Evolutionary conservation across 2,329 filamentous ascomycete species (phyloP).

Genomic region (Ambrosiella beaveri): DNA sequence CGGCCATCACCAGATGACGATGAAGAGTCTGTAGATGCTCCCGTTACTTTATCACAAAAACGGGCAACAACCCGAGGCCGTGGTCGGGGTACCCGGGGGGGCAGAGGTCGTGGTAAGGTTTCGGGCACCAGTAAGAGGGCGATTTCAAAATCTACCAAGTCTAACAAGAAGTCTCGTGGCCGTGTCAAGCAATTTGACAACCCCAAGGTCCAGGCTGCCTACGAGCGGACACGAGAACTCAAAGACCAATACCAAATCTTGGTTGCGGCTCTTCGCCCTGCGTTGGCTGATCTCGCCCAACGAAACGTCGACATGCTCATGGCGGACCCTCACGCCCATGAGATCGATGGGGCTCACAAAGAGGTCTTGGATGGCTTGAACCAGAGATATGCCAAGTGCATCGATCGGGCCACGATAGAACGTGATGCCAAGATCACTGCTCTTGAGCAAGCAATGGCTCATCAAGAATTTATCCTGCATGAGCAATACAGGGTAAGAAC

Average conservation of each 20-base stretch:
- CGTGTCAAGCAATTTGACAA: conserved; percentile 40
- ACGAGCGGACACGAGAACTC: conserved; percentile 48
- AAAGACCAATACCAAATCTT: conserved; percentile 48
- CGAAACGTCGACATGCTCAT: conserved; percentile 40
- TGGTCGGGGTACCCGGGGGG: conserved; percentile 15
- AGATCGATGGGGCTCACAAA: conserved; percentile 35
- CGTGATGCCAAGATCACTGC: conserved; percentile 14
- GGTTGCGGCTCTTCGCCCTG: conserved; percentile 43
- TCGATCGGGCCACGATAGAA: conserved; percentile 14
- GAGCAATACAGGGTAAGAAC: conserved; percentile 15
- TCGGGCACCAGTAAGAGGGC: conserved; percentile 14
- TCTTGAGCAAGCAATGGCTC: conserved; percentile 7
- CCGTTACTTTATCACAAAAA: conserved; percentile 17
- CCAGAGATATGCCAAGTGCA: conserved; percentile 21
- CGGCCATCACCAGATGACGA: conserved; percentile 23
- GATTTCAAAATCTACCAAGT: neutral
- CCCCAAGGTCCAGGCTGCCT: conserved; percentile 36
- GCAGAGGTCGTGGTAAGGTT: conserved; percentile 14
- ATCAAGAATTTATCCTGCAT: conserved; percentile 11
- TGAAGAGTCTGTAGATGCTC: neutral
- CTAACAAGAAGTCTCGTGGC: conserved; percentile 22
- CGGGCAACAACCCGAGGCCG: conserved; percentile 19
- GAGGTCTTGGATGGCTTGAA: conserved; percentile 35
- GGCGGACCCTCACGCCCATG: conserved; percentile 34
- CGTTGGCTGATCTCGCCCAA: conserved; percentile 47